phyloP scores from a whole-genome alignment of 371 early-diverging fungal species.

The Actinomortierella wolfii region DNA sequence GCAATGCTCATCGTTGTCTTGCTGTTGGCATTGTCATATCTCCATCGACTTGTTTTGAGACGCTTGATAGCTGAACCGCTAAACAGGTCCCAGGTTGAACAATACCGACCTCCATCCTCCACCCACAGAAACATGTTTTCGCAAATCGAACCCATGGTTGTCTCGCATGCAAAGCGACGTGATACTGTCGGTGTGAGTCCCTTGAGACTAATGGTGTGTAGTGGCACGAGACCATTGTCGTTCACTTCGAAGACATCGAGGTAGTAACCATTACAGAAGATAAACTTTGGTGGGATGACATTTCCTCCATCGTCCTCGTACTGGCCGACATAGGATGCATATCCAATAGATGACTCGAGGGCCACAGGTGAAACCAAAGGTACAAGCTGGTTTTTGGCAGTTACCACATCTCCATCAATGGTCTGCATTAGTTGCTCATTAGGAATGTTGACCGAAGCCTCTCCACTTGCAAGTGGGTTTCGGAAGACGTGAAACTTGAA shows the following conservation, averaged over 20 bases:
- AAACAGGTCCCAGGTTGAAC: slow-evolving; percentile 39
- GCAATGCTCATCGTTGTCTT: too few relatives aligned
- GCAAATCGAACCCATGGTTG: slow-evolving; percentile 44
- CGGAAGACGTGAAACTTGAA: slow-evolving; percentile 32
- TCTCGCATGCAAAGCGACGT: slow-evolving; percentile 39
- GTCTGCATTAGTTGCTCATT: slow-evolving; percentile 10
- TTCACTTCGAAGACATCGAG: slow-evolving; percentile 31
- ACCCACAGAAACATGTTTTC: slow-evolving; percentile 44
- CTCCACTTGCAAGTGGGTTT: slow-evolving; percentile 17
- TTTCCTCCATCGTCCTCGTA: slow-evolving; percentile 2
- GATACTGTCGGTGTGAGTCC: slow-evolving; percentile 40
- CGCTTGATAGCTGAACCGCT: slow-evolving; percentile 33
- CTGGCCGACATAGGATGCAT: slow-evolving; percentile 48
- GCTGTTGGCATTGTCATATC: too few relatives aligned
- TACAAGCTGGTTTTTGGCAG: neutral
- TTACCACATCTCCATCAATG: slow-evolving; percentile 1
- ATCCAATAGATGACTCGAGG: slow-evolving; percentile 57
- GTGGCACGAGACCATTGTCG: too few relatives aligned
- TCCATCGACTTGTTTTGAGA: too few relatives aligned
- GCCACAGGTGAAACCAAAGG: too few relatives aligned
- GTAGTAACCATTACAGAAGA: slow-evolving; percentile 35
- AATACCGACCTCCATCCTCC: slow-evolving; percentile 38
- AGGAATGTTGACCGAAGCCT: slow-evolving; percentile 1
- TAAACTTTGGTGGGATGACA: slow-evolving; percentile 10
- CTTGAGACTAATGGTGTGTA: slow-evolving; percentile 27